Evolutionary conservation across 495 filamentous ascomycete species (phyloP), one percentile per base, ranked within the genome.

Genomic region (Neurospora sp.): DNA sequence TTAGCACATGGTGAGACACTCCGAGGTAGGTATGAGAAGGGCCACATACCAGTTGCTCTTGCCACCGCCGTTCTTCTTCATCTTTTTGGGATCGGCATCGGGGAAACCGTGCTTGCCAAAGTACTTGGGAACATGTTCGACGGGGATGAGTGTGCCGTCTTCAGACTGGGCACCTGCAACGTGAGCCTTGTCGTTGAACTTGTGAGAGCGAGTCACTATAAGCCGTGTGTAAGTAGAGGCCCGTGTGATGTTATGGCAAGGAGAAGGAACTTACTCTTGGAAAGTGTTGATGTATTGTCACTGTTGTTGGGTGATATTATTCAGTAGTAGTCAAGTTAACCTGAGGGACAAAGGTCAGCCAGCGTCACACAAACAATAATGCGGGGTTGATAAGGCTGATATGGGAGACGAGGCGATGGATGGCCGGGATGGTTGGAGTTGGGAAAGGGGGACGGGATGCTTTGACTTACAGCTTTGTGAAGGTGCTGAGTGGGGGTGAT

Each of bases 61-160:
- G 53, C 95, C 95, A 69, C 89, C 92, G 70, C 95, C 95, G 74
- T 97, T 92, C 86, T 98, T 98, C 90, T 98, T 98, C 75, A 91
- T 92, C 87, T 96, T 96, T 82, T 92, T 92, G 47, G 95, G 96
- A 78, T 96, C 91, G 75, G 85, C 83, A 78, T 94, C 94, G 76
- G 89, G 84, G 77, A 90, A 92, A 75, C 95, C 96, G 40, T 88
- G 82, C 87, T 97, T 98, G 78, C 87, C 93, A 79, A 98, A 98
- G 88, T 90, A 98, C 76, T 93, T 93, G 76, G 96, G 94, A 37
- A 97, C 81, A 73, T 91, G 87, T 42, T 95, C 91, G 75, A 91
- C 87, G 53, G 87, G 82, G 18, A 83, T 79, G 68, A 88, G 88
- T 45, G 88, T 88, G 77, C 89, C 92, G 59, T 87, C 86, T 65